These are phyloP conservation scores for Aspergillus bertholletiae DNA, from an alignment of 495 filamentous ascomycete species.

Conservation along the genomic window DNA sequence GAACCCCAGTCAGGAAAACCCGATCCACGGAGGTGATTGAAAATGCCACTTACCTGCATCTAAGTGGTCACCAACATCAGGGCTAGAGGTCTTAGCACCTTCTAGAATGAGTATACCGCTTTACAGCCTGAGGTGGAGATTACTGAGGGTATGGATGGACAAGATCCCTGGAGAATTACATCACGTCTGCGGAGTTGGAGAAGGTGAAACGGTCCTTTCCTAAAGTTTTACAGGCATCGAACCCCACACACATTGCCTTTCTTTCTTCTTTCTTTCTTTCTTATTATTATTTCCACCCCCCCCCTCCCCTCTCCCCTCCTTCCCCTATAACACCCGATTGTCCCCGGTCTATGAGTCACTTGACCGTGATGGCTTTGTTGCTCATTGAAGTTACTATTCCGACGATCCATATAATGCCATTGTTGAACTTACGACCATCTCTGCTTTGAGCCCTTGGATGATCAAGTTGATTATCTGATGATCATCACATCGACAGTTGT, in stretches of 20 bases:
- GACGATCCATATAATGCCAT: not conserved
- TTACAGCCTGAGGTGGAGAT: not conserved
- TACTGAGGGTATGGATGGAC: not conserved
- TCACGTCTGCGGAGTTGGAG: not conserved
- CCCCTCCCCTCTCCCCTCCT: too few relatives aligned
- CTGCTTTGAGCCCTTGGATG: too few relatives aligned
- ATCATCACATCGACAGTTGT: too few relatives aligned
- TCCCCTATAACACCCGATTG: too few relatives aligned
- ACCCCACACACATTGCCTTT: not conserved
- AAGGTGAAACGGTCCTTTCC: not conserved
- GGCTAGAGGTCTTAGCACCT: not conserved
- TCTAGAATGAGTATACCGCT: not conserved
- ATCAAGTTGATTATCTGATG: too few relatives aligned
- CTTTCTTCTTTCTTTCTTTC: not conserved
- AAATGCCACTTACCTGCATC: not conserved
- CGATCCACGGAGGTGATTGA: not conserved
- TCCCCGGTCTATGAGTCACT: not conserved
- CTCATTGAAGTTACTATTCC: not conserved
- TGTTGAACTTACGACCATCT: not conserved
- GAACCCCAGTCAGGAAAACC: not conserved
- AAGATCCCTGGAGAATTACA: not conserved
- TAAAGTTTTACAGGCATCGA: not conserved
- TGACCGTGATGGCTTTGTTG: not conserved
- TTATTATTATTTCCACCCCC: too few relatives aligned
- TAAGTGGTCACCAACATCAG: not conserved